Conservation (phyloP, 495 filamentous ascomycete genomes). For the Wilcoxina mikolae region DNA sequence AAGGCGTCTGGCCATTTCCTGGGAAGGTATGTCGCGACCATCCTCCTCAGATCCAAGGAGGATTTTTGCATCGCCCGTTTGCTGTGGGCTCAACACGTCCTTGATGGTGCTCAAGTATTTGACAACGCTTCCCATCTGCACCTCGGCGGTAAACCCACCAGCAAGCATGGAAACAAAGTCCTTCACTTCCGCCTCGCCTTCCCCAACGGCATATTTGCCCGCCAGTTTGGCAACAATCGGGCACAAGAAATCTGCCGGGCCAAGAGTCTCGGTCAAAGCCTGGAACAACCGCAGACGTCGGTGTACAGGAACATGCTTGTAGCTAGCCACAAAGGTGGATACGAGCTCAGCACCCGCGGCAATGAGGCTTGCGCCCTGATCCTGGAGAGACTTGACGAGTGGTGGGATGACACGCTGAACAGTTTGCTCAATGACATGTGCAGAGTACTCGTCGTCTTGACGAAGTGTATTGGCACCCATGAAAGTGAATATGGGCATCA, state of each 20-base stretch:
- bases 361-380: constrained; percentile 58
- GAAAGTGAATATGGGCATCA: constrained; percentile 98
- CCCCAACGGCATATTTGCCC: constrained; percentile 47
- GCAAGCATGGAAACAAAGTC: constrained; percentile 21
- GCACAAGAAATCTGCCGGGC: constrained; percentile 65
- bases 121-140: constrained; percentile 51
- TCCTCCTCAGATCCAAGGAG: constrained; percentile 54
- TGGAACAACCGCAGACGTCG: constrained; percentile 66
- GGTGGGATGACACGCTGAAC: constrained; percentile 81
- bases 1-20: constrained; percentile 47
- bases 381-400: constrained; percentile 70
- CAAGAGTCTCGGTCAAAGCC: constrained; percentile 66
- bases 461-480: constrained; percentile 79
- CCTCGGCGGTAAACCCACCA: constrained; percentile 19
- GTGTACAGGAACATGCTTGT: constrained; percentile 81
- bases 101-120: constrained; percentile 56
- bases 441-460: constrained; percentile 89
- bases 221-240: constrained; percentile 56
- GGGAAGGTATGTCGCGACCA: constrained; percentile 40
- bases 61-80: constrained; percentile 44
- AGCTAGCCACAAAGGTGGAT: constrained; percentile 82
- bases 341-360: constrained; percentile 71
- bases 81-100: constrained; percentile 59
- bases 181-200: constrained; percentile 29
- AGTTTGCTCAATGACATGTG: constrained; percentile 78